phyloP scores from a whole-genome alignment of 345 rosid species.

The Arabis alpina region DNA sequence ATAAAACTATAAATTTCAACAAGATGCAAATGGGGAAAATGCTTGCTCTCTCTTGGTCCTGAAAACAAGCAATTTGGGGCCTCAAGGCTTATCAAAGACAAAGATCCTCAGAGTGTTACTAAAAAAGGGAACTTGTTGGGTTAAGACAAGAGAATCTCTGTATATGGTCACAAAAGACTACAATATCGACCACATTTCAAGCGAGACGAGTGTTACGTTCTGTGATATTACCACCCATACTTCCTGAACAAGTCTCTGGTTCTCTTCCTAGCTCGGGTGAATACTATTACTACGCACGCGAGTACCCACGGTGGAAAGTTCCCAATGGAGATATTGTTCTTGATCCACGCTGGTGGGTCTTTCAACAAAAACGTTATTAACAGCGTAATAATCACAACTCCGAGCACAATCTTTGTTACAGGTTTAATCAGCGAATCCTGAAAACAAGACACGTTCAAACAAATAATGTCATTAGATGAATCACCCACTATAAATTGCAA shows the following conservation, averaged over 20 bases:
- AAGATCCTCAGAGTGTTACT: conserved; percentile 3
- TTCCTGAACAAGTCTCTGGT: conserved; percentile 67
- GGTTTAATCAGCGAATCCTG: conserved; percentile 91
- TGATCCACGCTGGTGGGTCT: conserved; percentile 75
- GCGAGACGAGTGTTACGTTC: conserved; percentile 21
- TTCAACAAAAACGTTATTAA: conserved; percentile 57
- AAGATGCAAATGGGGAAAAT: conserved; percentile 32
- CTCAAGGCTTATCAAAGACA: conserved; percentile 30
- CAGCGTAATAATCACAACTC: conserved; percentile 57
- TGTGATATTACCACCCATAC: conserved; percentile 46
- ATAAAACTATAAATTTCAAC: conserved; percentile 7
- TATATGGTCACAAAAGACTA: conserved; percentile 23
- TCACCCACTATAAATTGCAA: background rate
- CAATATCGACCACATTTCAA: conserved; percentile 32
- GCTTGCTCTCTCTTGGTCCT: conserved; percentile 29
- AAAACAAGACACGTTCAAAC: conserved; percentile 30
- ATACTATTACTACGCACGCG: conserved; percentile 81
- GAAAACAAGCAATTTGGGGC: conserved; percentile 35
- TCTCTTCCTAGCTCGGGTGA: conserved; percentile 95
- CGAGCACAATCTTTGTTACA: conserved; percentile 75
- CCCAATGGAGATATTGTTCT: conserved; percentile 52
- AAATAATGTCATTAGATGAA: conserved; percentile 15
- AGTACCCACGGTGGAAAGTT: conserved; percentile 90
- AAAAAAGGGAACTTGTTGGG: conserved; percentile 23
- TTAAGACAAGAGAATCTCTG: conserved; percentile 31